Percentiles rank a stretch among this genome's conserved stretches.
These are phyloP conservation scores for Neoscytalidium dimidiatum DNA, from an alignment of 2,329 filamentous ascomycete species.

Conservation along the genomic window DNA sequence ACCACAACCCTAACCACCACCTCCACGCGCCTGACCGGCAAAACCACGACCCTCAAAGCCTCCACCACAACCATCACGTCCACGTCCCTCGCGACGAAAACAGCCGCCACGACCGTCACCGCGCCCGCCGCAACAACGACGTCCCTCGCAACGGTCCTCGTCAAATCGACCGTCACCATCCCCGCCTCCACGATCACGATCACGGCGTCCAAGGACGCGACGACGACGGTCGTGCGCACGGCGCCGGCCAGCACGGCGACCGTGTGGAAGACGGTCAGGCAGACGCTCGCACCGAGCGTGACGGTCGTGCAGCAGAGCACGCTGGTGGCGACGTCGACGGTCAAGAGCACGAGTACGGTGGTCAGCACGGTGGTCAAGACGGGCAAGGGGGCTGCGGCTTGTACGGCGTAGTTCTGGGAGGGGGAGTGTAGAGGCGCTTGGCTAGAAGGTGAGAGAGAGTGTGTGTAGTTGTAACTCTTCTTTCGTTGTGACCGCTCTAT, in stretches of 20 bases:
- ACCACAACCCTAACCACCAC: background rate
- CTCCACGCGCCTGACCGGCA: background rate
- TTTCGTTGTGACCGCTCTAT: too few species aligned
- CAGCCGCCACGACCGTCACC: slow-evolving; percentile 25
- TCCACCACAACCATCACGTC: background rate
- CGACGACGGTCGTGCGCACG: slow-evolving; percentile 11
- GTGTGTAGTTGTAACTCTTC: too few species aligned
- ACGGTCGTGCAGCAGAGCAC: slow-evolving; percentile 23
- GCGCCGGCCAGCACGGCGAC: slow-evolving; percentile 24
- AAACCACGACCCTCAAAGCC: background rate
- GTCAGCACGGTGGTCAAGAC: slow-evolving; percentile 22
- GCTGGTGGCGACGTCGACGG: slow-evolving; percentile 22
- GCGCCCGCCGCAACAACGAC: slow-evolving; percentile 26
- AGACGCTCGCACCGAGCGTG: slow-evolving; percentile 26
- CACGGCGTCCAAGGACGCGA: background rate
- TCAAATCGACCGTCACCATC: background rate
- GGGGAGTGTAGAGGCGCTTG: too few species aligned
- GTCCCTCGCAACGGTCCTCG: background rate
- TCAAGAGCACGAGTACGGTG: slow-evolving; percentile 23
- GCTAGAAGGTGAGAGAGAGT: too few species aligned
- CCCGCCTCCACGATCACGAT: background rate
- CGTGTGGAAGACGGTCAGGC: slow-evolving; percentile 25
- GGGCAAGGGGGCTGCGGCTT: slow-evolving; percentile 24
- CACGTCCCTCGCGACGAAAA: slow-evolving; percentile 20
- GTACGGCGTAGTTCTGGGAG: too few species aligned